Evolutionary conservation across 1,284 basidiomycete genomes (phyloP).

Genomic region (Ceratobasidium sp.): DNA sequence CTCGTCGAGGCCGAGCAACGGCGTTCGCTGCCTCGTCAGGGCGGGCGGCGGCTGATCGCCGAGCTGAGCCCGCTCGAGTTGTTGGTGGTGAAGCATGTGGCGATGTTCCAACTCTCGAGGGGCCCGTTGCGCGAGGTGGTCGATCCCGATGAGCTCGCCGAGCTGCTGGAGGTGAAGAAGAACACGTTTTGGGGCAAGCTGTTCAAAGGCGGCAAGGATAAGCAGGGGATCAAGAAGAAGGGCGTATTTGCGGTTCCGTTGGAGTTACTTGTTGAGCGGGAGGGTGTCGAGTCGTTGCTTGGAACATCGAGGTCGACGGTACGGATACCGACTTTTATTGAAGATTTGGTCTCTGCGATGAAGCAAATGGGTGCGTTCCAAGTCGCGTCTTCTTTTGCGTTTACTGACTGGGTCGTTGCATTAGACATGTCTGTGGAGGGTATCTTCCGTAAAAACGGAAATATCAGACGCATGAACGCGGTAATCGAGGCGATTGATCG

Average conservation of each 20-base stretch:
- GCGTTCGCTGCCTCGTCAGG: conserved; percentile 78
- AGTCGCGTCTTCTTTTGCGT: background rate
- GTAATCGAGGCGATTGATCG: conserved; percentile 93
- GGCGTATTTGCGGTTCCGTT: conserved; percentile 96
- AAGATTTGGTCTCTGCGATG: conserved; percentile 98
- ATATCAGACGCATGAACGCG: conserved; percentile 92
- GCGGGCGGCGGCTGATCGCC: conserved; percentile 80
- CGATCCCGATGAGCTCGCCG: conserved; percentile 92
- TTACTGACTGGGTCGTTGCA: conserved; percentile 27
- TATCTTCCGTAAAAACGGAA: conserved; percentile 98
- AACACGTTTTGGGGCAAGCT: conserved; percentile 96
- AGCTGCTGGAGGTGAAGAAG: conserved; percentile 93
- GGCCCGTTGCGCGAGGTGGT: conserved; percentile 84
- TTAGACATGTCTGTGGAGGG: conserved; percentile 98
- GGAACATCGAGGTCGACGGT: conserved; percentile 88
- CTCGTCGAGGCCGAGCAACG: conserved; percentile 91
- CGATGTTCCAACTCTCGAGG: conserved; percentile 81
- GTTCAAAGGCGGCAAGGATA: conserved; percentile 91
- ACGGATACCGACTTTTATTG: conserved; percentile 95
- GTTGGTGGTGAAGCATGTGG: conserved; percentile 92
- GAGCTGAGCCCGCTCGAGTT: conserved; percentile 87
- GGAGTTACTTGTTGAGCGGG: conserved; percentile 93
- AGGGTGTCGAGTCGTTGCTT: conserved; percentile 92
- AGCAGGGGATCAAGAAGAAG: conserved; percentile 89
- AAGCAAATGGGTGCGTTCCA: conserved; percentile 90